Evolutionary conservation across 345 rosid genomes (phyloP), one percentile per base, ranked within the genome.

Genomic region (Passiflora organensis): DNA sequence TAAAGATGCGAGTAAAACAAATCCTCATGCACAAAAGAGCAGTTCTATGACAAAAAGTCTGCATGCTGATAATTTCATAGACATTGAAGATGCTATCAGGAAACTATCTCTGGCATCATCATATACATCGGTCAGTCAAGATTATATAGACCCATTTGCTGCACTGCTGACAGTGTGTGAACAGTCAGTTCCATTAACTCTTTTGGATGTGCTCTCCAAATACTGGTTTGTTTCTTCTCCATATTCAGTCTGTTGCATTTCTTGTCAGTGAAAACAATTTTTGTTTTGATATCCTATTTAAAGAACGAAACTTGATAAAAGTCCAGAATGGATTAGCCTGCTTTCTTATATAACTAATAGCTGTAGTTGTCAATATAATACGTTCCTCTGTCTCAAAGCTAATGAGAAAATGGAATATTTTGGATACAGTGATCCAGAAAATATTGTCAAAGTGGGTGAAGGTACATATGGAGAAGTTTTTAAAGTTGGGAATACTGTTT

Each of bases 401-500:
- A 16, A 59, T 48, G 48, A 62, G 50, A 72, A n/a, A 17, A 15
- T 56, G 42, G 21, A 52, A 57, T 51, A 58, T 64, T 59, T 45
- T 69, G 62, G 43, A 24, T 34, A 32, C 82, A 93, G 97, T 80
- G 78, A 75, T 50, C 89, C 89, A 19, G 62, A 80, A 66, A 66
- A 63, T 70, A 81, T 93, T 63, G 60, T 58, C 62, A 93, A 93
- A 80, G 68, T 93, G 64, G 99, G 99, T 48, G 99, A 93, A 80
- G 99, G 99, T 55, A 93, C 97, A 43, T 93, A 67, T 65, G 99
- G 99, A 64, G 99, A 93, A 74, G 99, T 94, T 66, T 89, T 86
- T 59, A 71, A 65, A 53, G 87, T 83, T 46, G 99, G 99, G 20
- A 63, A 69, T 56, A 76, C 72, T 51, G 99, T 93, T 32, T 93